phyloP scores from a whole-genome alignment of 2,329 filamentous ascomycete genomes.

The Monosporascus sp. region DNA sequence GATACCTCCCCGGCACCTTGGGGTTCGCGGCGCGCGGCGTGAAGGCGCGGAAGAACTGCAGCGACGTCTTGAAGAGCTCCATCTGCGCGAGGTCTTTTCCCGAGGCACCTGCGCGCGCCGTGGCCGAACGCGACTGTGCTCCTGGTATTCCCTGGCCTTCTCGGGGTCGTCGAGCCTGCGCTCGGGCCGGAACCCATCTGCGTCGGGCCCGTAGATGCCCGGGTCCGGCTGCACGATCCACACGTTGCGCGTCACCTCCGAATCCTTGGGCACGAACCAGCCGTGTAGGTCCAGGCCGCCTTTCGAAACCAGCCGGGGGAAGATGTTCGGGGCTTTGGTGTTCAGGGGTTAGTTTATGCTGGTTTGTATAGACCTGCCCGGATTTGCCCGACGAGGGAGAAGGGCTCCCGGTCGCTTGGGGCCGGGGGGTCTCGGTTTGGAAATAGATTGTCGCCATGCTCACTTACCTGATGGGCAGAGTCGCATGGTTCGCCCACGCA shows the following conservation, averaged over 20 bases:
- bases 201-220: not conserved
- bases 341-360: too few species aligned
- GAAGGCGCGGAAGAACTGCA: not conserved
- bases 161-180: not conserved
- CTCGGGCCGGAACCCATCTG: not conserved
- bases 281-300: not conserved
- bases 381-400: too few species aligned
- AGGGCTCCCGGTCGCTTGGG: too few species aligned
- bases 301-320: constrained; percentile 36
- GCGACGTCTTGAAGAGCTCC: not conserved
- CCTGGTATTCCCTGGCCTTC: not conserved
- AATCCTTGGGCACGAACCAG: not conserved
- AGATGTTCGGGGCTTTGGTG: constrained; percentile 39
- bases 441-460: not conserved
- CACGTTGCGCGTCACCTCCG: not conserved
- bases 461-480: constrained; percentile 36
- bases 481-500: constrained; percentile 46
- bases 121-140: not conserved
- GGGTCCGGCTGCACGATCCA: not conserved
- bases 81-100: not conserved
- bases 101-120: not conserved
- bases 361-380: too few species aligned
- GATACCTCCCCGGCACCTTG: not conserved
- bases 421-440: too few species aligned
- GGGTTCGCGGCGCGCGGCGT: not conserved